phyloP scores from a whole-genome alignment of 148 eudicot genomes.

The Amaranthus cruentus region DNA sequence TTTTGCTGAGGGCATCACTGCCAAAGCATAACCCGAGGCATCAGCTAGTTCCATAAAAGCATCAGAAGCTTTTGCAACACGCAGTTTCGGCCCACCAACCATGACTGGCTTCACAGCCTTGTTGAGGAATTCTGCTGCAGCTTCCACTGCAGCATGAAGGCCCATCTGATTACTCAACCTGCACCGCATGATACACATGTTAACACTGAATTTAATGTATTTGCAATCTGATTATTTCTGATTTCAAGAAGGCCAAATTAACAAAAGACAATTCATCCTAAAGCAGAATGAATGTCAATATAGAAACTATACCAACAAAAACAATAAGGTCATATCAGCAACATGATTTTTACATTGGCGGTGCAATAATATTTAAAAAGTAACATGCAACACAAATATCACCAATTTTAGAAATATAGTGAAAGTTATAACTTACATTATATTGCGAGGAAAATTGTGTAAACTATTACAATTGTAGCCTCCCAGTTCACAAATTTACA shows the following conservation, averaged over 20 bases:
- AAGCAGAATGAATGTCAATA: too few relatives aligned
- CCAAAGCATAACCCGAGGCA: constrained; percentile 46
- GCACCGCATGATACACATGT: background rate
- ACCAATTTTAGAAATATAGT: too few relatives aligned
- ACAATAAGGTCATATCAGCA: too few relatives aligned
- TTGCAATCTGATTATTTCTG: background rate
- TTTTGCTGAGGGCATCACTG: constrained; percentile 62
- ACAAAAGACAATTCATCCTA: background rate
- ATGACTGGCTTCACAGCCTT: constrained; percentile 77
- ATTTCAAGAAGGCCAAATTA: background rate
- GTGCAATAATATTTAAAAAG: too few relatives aligned
- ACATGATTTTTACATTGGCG: too few relatives aligned
- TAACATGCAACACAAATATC: too few relatives aligned
- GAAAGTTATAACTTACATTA: too few relatives aligned
- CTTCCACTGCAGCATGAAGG: constrained; percentile 60
- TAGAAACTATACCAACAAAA: too few relatives aligned
- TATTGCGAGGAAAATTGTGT: too few relatives aligned
- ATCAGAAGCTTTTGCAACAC: constrained; percentile 41
- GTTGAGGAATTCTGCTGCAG: constrained; percentile 52
- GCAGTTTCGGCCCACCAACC: constrained; percentile 56
- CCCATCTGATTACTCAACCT: constrained; percentile 53
- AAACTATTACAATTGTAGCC: too few relatives aligned
- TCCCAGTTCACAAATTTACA: too few relatives aligned
- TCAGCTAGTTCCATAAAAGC: constrained; percentile 54
- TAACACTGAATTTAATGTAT: background rate